phyloP scores from a whole-genome alignment of 176 grass and related monocot species.

The Avena sativa region DNA sequence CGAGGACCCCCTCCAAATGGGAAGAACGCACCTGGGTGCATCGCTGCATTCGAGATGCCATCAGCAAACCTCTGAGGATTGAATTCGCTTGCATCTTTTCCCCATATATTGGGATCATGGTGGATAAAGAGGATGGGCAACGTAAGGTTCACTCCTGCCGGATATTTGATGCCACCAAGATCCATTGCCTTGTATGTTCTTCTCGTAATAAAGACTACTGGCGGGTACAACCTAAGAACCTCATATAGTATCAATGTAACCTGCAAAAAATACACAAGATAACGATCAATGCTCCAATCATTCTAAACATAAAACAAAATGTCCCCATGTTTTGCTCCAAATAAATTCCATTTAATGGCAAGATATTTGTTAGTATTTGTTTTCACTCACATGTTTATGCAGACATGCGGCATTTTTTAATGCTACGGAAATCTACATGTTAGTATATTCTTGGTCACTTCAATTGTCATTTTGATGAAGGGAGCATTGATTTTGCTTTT shows the following conservation, averaged over 20 bases:
- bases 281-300: constrained; percentile 8
- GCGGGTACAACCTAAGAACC: constrained; percentile 71
- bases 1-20: constrained; percentile 70
- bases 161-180: constrained; percentile 56
- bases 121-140: constrained; percentile 56
- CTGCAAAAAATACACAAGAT: constrained; percentile 31
- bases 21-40: constrained; percentile 56
- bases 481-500: background rate
- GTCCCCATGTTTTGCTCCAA: background rate
- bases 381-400: background rate
- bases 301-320: background rate
- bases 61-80: constrained; percentile 71
- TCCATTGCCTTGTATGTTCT: constrained; percentile 60
- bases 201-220: constrained; percentile 31
- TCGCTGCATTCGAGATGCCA: constrained; percentile 65
- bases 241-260: constrained; percentile 78
- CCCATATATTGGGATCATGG: constrained; percentile 69
- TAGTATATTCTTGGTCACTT: background rate
- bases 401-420: background rate
- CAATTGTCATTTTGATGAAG: background rate
- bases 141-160: constrained; percentile 55
- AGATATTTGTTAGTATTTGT: background rate
- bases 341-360: background rate
- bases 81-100: constrained; percentile 58
- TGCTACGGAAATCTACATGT: background rate